Evolutionary conservation across 768 basidiomycete genomes (phyloP), one percentile per base, ranked within the genome.

Genomic region (Tephrocybe sp.): DNA sequence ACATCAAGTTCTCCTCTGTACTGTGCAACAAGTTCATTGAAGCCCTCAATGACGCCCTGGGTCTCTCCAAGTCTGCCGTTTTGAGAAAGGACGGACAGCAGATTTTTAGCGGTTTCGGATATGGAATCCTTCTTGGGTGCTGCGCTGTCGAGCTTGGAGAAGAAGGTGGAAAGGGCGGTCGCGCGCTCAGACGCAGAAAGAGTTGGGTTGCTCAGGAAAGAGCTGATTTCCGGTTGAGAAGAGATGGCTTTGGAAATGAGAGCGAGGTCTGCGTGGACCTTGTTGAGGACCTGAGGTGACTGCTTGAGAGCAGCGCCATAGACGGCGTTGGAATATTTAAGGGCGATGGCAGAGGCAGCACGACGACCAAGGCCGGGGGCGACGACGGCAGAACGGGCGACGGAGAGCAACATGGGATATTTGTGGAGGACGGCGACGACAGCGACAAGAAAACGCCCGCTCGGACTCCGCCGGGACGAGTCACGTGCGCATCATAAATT

Each of bases 1-100:
- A 98, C 90, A 64, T 86, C 90, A 55, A 97, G 74, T 73, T 98
- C 95, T 59, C 97, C 97, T 68, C 82, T 86, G 79, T 97, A 82
- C 61, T 88, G 83, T 38, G 90, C 71, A 52, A 95, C 86, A 57
- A 98, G 83, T 66, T 86, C 85, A 59, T 90, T 86, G 75, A 97
- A 97, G 53, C 90, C 92, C 63, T 88, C 83, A 61, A 97, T 89
- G 56, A 95, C 91, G 52, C 85, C 86, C 59, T 82, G 73, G 15
- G 89, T 83, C 76, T 95, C 89, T 54, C 73, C 79, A 54, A 98
- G 77, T 56, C 97, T 79, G 50, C 94, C 94, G 68, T 99, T 99
- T 69, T 95, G 90, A 52, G 90, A 87, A 53, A 99, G 80, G 58
- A 98, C 84, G 30, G 69, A 67, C 65, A 99, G 84, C 59, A 99